Evolutionary conservation across 2,329 filamentous ascomycete genomes (phyloP).

Genomic region (Calonectria honghensis): DNA sequence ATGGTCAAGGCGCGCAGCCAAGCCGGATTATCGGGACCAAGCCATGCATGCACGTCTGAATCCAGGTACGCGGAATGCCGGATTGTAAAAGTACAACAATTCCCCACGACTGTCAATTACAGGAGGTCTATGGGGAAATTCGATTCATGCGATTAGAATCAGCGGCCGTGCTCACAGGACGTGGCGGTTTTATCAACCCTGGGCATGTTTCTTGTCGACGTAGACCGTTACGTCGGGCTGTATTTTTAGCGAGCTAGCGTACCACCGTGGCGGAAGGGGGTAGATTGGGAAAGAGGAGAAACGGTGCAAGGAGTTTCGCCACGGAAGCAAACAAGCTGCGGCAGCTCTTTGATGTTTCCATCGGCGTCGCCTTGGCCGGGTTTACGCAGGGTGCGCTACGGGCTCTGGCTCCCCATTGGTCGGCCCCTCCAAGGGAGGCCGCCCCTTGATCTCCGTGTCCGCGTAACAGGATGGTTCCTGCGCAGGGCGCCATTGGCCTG

Average conservation of each 20-base stretch:
- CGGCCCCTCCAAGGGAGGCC: not conserved
- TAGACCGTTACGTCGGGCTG: not conserved
- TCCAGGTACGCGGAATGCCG: not conserved
- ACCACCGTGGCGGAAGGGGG: not conserved
- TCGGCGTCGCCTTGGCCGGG: not conserved
- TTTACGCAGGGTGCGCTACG: conserved; percentile 4
- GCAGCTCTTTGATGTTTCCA: not conserved
- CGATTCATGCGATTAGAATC: not conserved
- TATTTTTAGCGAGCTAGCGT: not conserved
- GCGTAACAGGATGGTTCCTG: conserved; percentile 12
- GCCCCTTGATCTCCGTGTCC: conserved; percentile 23
- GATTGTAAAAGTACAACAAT: not conserved
- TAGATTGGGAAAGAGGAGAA: not conserved
- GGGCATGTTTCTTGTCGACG: not conserved
- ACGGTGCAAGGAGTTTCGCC: not conserved
- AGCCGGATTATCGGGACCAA: not conserved
- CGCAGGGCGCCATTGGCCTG: not conserved
- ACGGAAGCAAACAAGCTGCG: not conserved
- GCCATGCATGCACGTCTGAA: not conserved
- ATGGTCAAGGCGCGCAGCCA: not conserved
- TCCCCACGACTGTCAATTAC: not conserved
- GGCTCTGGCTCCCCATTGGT: not conserved
- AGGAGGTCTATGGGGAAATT: not conserved
- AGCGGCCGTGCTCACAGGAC: not conserved
- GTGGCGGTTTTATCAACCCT: not conserved